phyloP scores from a whole-genome alignment of 495 filamentous ascomycete genomes.

The Talaromyces thailandensis region DNA sequence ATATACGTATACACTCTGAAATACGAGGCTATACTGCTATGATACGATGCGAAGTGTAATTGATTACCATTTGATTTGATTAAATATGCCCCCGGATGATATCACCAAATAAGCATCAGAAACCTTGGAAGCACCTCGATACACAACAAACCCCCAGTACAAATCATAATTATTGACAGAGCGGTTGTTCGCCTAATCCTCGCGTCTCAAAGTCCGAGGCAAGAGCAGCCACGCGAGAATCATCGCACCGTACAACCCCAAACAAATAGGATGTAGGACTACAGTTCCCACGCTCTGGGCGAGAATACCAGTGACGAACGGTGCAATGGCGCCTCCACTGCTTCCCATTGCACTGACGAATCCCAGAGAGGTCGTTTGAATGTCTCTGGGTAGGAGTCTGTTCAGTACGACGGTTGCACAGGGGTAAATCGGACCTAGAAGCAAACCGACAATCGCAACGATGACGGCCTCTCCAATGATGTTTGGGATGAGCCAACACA shows the following conservation, averaged over 20 bases:
- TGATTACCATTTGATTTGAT: not conserved
- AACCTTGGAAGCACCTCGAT: not conserved
- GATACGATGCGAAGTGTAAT: not conserved
- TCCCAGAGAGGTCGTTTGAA: slow-evolving; percentile 59
- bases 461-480: slow-evolving; percentile 62
- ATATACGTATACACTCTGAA: not conserved
- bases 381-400: slow-evolving; percentile 46
- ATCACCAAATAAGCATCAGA: not conserved
- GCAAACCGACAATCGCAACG: slow-evolving; percentile 60
- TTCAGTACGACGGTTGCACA: slow-evolving; percentile 61
- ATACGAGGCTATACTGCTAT: not conserved
- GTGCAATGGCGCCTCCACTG: slow-evolving; percentile 63
- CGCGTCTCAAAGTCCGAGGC: slow-evolving; percentile 9
- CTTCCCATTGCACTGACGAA: slow-evolving; percentile 67
- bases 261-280: slow-evolving; percentile 63
- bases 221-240: slow-evolving; percentile 46
- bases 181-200: not conserved
- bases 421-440: slow-evolving; percentile 73
- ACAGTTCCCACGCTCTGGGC: slow-evolving; percentile 61
- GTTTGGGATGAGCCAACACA: slow-evolving; percentile 69
- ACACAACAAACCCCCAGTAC: not conserved
- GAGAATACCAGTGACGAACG: slow-evolving; percentile 64
- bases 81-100: not conserved
- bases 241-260: slow-evolving; percentile 65
- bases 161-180: not conserved